A percentile compares a stretch with the other conserved stretches of the same genome.
Conservation (phyloP, 352 stramenopile genomes). For the Elongisporangium anandrum region DNA sequence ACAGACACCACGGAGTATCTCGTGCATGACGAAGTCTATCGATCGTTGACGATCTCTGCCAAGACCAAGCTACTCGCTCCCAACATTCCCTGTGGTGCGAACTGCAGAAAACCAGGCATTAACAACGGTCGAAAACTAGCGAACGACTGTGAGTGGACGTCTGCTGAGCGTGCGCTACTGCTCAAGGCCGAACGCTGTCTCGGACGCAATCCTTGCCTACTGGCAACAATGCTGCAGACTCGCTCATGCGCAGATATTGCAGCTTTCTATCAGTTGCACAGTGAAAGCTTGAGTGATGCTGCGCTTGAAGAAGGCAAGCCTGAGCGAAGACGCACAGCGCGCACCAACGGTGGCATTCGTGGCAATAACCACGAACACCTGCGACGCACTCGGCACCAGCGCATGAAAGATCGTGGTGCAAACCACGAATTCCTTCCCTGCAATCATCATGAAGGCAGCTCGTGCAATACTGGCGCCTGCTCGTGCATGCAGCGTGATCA, state of each 20-base stretch:
- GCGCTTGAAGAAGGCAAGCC: not conserved
- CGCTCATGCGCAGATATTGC: conserved; percentile 42
- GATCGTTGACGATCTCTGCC: conserved; percentile 27
- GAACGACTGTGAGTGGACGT: conserved; percentile 21
- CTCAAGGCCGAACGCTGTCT: conserved; percentile 32
- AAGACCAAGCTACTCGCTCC: conserved; percentile 17
- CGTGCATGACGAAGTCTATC: conserved; percentile 41
- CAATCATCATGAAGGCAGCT: conserved; percentile 32
- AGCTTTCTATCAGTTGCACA: not conserved
- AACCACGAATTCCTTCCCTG: conserved; percentile 76
- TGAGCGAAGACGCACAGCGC: not conserved
- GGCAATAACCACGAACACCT: conserved; percentile 72
- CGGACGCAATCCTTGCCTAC: conserved; percentile 32
- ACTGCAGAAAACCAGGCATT: conserved; percentile 14
- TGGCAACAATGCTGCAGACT: conserved; percentile 32
- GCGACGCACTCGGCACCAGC: conserved; percentile 60
- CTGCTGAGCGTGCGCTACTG: conserved; percentile 36
- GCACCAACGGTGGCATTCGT: conserved; percentile 10
- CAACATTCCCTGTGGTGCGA: conserved; percentile 18
- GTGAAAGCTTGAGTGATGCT: not conserved
- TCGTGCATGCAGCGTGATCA: conserved; percentile 81
- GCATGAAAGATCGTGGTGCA: conserved; percentile 74
- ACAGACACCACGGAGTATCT: conserved; percentile 59
- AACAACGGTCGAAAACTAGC: conserved; percentile 1
- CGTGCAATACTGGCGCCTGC: conserved; percentile 63